Evolutionary conservation across 305 asterid genomes (phyloP), one percentile per base, ranked within the genome.

Genomic region (Rubia balearica): DNA sequence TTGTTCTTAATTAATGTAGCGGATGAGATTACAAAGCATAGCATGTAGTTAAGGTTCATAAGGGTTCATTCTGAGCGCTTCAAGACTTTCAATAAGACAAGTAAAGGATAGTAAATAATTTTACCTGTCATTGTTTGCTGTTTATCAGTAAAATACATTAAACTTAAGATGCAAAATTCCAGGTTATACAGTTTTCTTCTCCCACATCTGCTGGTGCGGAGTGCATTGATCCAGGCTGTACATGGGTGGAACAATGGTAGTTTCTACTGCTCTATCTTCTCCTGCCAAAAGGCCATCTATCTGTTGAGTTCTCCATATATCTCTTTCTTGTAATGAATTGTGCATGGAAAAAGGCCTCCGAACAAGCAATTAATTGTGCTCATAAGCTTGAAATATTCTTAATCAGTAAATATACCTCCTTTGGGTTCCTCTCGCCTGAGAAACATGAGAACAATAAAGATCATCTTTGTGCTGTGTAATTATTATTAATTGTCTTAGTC

Each of bases 191-290:
- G 74, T 93, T 61, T 84, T 90, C 98, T 41, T 93, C 97, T 74
- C 91, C 96, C 36, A 76, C 86, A 71, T 93, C 98, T 64, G 98
- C 98, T 40, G 98, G 98, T 75, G 98, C 98, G 33, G 96, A 93
- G 86, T 90, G 98, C 80, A 90, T 93, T 73, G 97, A 93, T 82
- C 88, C 97, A 53, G 79, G 69, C 69, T 93, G 98, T 82, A 82
- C 97, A 56, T 93, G 98, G 98, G 88, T 93, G 77, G 97, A 93
- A 82, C 98, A 93, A 77, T 93, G 98, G 98, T 93, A 88, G 76
- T 65, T 59, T 79, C 67, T 21, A 12, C 22, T 51, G 7, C 57
- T 17, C 51, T 41, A 69, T 24, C 68, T 19, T 42, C 57, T 40
- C 33, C 55, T 60, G 22, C 27, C n/a, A 33, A 42, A 42, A 67